Evolutionary conservation across 1,284 basidiomycete genomes (phyloP).

Genomic region (Cryptococcus sp.): DNA sequence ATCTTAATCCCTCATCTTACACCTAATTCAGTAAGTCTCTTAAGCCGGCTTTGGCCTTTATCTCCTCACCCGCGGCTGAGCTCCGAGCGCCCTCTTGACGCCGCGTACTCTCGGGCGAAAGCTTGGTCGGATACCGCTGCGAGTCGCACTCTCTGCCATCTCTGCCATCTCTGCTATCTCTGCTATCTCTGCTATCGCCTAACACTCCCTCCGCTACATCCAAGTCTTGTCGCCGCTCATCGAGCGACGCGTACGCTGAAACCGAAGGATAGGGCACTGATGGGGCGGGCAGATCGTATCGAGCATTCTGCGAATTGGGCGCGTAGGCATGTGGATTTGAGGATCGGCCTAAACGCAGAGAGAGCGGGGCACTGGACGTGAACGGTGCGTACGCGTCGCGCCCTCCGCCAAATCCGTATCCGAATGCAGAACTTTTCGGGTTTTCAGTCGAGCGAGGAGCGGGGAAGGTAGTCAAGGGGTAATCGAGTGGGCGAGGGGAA

Average conservation of each 20-base stretch:
- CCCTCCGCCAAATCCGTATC: no score
- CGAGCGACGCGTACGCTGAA: not conserved
- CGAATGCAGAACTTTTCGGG: no score
- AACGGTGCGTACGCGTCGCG: no score
- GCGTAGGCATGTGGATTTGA: no score
- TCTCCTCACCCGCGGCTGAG: not conserved
- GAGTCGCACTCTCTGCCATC: not conserved
- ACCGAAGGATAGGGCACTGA: no score
- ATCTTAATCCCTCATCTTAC: not conserved
- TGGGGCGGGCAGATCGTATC: no score
- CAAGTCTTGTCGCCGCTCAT: not conserved
- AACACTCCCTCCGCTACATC: not conserved
- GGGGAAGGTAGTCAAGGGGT: no score
- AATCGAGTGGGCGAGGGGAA: not conserved
- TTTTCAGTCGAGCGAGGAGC: no score
- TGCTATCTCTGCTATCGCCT: not conserved
- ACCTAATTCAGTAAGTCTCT: constrained; percentile 4
- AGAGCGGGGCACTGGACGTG: no score
- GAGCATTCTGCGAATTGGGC: no score
- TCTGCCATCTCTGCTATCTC: not conserved
- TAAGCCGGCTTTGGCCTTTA: constrained; percentile 4
- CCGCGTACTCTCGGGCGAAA: no score
- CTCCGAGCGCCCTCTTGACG: not conserved
- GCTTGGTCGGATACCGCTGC: not conserved
- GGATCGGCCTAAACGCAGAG: no score